These are phyloP conservation scores for Amylostereum areolatum DNA, from an alignment of 1,284 basidiomycete species.

Conservation along the genomic window DNA sequence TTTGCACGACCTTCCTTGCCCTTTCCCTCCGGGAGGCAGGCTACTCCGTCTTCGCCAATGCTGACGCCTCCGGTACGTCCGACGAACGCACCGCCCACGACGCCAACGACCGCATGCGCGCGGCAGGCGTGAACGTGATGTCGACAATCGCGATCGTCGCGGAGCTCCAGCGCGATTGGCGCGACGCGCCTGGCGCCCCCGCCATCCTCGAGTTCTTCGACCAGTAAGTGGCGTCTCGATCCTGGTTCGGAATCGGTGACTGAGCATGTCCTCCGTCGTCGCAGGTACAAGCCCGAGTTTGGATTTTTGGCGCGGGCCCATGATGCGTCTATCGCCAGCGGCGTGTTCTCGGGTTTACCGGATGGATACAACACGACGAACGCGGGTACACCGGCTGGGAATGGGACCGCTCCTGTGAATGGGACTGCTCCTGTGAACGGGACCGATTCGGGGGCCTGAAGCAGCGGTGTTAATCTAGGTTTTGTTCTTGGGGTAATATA, in stretches of 20 bases:
- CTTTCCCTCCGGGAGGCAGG: slow-evolving; percentile 37
- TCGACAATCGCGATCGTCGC: slow-evolving; percentile 35
- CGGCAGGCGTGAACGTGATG: slow-evolving; percentile 35
- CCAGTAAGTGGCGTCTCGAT: slow-evolving; percentile 23
- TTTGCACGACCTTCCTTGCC: slow-evolving; percentile 41
- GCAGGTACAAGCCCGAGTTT: slow-evolving; percentile 32
- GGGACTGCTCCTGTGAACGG: too few species aligned
- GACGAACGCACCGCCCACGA: slow-evolving; percentile 32
- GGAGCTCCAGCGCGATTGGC: slow-evolving; percentile 45
- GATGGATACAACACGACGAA: too few species aligned
- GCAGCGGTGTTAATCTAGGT: too few species aligned
- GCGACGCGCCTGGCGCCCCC: slow-evolving; percentile 31
- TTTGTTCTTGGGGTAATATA: too few species aligned
- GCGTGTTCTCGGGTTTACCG: slow-evolving; percentile 11
- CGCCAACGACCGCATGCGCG: slow-evolving; percentile 40
- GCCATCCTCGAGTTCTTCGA: slow-evolving; percentile 37
- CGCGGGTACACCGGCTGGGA: too few species aligned
- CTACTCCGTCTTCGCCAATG: slow-evolving; percentile 40
- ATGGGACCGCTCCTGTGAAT: too few species aligned
- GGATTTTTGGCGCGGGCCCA: slow-evolving; percentile 33
- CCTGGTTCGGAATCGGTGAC: not conserved
- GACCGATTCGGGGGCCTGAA: too few species aligned
- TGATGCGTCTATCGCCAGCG: slow-evolving; percentile 29
- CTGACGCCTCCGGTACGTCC: slow-evolving; percentile 38
- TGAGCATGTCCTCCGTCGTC: slow-evolving; percentile 2